phyloP scores from a whole-genome alignment of 2,329 filamentous ascomycete species.

The Hypoxylon sp. region DNA sequence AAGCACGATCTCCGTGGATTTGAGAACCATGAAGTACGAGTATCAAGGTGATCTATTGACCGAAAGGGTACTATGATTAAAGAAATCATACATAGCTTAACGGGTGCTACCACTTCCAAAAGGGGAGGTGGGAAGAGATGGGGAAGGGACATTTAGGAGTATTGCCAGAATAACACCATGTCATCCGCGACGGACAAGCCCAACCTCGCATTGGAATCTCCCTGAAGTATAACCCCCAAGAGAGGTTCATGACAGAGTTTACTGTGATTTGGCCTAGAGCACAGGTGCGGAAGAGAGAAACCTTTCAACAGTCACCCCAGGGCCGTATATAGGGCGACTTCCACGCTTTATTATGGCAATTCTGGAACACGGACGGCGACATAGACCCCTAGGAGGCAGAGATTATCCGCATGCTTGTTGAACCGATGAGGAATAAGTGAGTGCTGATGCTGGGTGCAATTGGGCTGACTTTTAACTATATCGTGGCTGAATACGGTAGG shows the following conservation, averaged over 20 bases:
- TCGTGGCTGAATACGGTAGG: conserved; percentile 1
- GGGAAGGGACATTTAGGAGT: too few relatives aligned
- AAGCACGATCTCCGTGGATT: too few relatives aligned
- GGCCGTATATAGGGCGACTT: conserved; percentile 57
- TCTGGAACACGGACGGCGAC: conserved; percentile 74
- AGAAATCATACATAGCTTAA: too few relatives aligned
- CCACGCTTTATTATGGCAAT: conserved; percentile 63
- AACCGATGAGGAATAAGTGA: conserved; percentile 8
- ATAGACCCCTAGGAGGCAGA: conserved; percentile 74
- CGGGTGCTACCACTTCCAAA: too few relatives aligned
- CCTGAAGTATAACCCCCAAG: too few relatives aligned
- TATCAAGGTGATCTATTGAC: too few relatives aligned
- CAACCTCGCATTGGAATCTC: too few relatives aligned
- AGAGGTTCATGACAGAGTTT: conserved; percentile 50
- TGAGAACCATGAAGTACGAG: too few relatives aligned
- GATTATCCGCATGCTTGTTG: conserved; percentile 6
- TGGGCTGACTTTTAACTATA: conserved; percentile 4
- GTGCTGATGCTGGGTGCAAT: conserved; percentile 1
- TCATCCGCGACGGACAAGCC: not conserved
- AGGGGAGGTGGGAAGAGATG: too few relatives aligned
- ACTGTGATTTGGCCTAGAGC: conserved; percentile 16
- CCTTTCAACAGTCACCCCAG: conserved; percentile 56
- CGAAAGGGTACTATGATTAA: too few relatives aligned
- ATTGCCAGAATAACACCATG: not conserved
- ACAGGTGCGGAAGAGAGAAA: conserved; percentile 22